Percentiles rank a stretch among this genome's conserved stretches.
phyloP scores from a whole-genome alignment of 2,329 filamentous ascomycete species.

The Ambrosiella xylebori region DNA sequence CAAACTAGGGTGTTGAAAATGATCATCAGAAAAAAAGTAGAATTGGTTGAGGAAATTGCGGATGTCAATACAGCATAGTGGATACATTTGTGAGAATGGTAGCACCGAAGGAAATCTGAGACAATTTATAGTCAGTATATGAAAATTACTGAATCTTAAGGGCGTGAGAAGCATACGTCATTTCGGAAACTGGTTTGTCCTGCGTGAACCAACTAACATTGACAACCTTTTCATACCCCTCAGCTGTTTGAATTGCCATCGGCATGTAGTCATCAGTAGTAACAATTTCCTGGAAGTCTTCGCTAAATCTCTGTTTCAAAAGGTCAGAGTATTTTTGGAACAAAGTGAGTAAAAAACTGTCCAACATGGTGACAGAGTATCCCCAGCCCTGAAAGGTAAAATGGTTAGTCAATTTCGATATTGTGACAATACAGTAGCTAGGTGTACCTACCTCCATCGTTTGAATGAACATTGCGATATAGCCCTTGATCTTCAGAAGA shows the following conservation, averaged over 20 bases:
- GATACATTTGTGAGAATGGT: constrained; percentile 98
- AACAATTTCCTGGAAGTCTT: constrained; percentile 83
- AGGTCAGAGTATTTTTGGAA: constrained; percentile 91
- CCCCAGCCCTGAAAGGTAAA: constrained; percentile 51
- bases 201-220: constrained; percentile 93
- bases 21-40: constrained; percentile 92
- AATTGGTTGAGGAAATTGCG: constrained; percentile 96
- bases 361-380: constrained; percentile 67
- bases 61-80: constrained; percentile 93
- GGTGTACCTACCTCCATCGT: constrained; percentile 66
- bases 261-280: constrained; percentile 99
- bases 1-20: constrained; percentile 76
- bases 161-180: constrained; percentile 38
- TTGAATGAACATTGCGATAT: constrained; percentile 87
- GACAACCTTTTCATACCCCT: constrained; percentile 90
- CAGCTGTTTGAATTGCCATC: constrained; percentile 80
- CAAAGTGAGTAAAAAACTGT: constrained; percentile 68
- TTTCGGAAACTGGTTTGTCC: constrained; percentile 56
- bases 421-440: not conserved
- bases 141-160: not conserved
- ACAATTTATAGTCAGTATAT: not conserved
- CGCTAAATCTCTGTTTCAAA: constrained; percentile 77
- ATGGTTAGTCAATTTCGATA: not conserved
- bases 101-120: constrained; percentile 78
- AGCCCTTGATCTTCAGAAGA: constrained; percentile 84